These are phyloP conservation scores for Helicocarpus griseus DNA, from an alignment of 2,329 filamentous ascomycete genomes.

Conservation along the genomic window DNA sequence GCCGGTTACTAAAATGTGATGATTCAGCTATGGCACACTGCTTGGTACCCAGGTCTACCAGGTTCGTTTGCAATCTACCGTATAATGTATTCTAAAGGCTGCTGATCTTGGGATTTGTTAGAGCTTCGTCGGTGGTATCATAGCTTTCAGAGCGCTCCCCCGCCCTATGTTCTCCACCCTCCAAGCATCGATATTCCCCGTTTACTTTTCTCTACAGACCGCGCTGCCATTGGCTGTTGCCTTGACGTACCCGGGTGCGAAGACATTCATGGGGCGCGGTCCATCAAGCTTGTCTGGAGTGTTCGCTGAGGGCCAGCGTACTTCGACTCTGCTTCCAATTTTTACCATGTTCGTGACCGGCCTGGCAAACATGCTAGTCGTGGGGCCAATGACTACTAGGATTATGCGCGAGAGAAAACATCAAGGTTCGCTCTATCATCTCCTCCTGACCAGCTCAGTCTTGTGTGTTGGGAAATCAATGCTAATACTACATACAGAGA, in stretches of 20 bases:
- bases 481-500: constrained; percentile 43
- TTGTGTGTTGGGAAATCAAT: not conserved
- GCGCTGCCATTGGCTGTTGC: constrained; percentile 62
- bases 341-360: constrained; percentile 61
- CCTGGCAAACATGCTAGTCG: constrained; percentile 56
- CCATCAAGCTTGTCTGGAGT: constrained; percentile 45
- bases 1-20: constrained; percentile 8
- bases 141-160: constrained; percentile 67
- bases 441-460: not conserved
- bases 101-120: constrained; percentile 21
- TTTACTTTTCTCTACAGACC: constrained; percentile 82
- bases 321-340: constrained; percentile 58
- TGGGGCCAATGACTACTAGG: constrained; percentile 66
- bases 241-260: constrained; percentile 67
- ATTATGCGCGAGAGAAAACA: constrained; percentile 66
- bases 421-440: constrained; percentile 54
- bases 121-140: constrained; percentile 65
- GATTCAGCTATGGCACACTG: constrained; percentile 68
- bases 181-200: constrained; percentile 65
- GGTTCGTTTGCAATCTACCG: constrained; percentile 34
- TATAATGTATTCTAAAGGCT: not conserved
- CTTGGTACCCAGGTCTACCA: constrained; percentile 83
- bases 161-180: constrained; percentile 72
- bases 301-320: constrained; percentile 51
- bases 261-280: constrained; percentile 21